Conservation (phyloP, 257 asterid genomes). For the Salvia hispanica region DNA sequence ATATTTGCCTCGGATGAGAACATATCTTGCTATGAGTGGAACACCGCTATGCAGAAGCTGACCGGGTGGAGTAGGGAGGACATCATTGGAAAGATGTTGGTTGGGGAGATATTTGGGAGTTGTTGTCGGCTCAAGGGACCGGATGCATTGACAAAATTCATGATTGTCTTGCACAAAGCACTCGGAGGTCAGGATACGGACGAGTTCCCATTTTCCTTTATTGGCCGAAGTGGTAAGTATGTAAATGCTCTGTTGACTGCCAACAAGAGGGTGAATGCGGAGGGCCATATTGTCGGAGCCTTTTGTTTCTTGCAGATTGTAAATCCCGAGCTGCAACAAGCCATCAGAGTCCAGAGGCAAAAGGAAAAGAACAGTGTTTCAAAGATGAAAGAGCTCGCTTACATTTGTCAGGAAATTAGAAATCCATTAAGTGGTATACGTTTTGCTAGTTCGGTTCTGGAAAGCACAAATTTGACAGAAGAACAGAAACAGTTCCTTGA, state of each 20-base stretch:
- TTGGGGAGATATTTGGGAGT: conserved; percentile 81
- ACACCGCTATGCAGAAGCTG: conserved; percentile 78
- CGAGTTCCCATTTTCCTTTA: conserved; percentile 69
- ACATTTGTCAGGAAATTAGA: conserved; percentile 37
- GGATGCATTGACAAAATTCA: conserved; percentile 70
- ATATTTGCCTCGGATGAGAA: conserved; percentile 83
- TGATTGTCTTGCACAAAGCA: conserved; percentile 79
- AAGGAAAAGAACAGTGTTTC: conserved; percentile 54
- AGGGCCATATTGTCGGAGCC: conserved; percentile 64
- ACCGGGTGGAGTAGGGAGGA: conserved; percentile 77
- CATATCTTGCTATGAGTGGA: conserved; percentile 85
- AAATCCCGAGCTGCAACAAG: conserved; percentile 65
- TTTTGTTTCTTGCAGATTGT: conserved; percentile 83
- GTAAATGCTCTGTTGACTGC: conserved; percentile 74
- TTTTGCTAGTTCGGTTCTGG: conserved; percentile 71
- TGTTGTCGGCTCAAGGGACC: conserved; percentile 72
- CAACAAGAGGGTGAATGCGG: conserved; percentile 64
- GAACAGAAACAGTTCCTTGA: conserved; percentile 77
- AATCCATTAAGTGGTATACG: conserved; percentile 68
- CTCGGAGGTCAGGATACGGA: conserved; percentile 76
- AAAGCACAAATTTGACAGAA: conserved; percentile 60
- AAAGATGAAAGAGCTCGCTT: conserved; percentile 65
- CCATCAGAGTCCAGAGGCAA: conserved; percentile 55
- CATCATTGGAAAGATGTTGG: conserved; percentile 63
- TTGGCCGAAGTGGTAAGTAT: conserved; percentile 58